Percentiles rank a stretch among this genome's conserved stretches.
These are phyloP conservation scores for Sporothrix luriei DNA, from an alignment of 2,329 filamentous ascomycete species.

Conservation along the genomic window DNA sequence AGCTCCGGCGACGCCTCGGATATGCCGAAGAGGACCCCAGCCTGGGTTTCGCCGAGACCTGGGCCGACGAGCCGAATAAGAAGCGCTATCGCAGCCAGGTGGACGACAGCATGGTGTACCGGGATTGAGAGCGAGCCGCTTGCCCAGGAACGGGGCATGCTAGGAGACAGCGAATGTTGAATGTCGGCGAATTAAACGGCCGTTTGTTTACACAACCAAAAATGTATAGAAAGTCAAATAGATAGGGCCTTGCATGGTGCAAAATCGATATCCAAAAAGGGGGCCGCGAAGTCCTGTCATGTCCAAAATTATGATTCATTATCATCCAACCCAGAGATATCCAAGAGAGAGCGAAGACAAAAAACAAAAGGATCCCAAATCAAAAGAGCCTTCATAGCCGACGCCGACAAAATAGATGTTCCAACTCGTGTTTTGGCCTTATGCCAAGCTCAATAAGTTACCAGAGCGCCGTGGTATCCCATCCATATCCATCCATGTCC, in stretches of 20 bases:
- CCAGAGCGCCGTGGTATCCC: neutral
- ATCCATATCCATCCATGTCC: neutral
- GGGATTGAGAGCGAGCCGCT: slow-evolving; percentile 35
- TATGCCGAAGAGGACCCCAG: slow-evolving; percentile 79
- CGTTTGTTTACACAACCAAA: neutral
- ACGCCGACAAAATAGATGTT: neutral
- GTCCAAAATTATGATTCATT: neutral
- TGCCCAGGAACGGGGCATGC: neutral
- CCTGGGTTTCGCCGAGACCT: slow-evolving; percentile 77
- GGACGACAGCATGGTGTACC: slow-evolving; percentile 54
- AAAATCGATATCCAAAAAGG: neutral
- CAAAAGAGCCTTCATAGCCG: no score
- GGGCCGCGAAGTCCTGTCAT: neutral
- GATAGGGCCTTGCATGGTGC: neutral
- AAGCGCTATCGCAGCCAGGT: slow-evolving; percentile 57
- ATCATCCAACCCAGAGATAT: no score
- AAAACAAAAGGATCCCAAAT: neutral
- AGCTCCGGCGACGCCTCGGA: slow-evolving; percentile 71
- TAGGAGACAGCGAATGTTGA: neutral
- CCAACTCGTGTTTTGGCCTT: neutral
- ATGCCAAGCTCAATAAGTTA: no score
- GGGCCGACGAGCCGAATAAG: slow-evolving; percentile 58
- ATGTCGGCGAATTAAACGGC: neutral
- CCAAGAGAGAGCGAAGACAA: neutral
- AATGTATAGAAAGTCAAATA: slow-evolving; percentile 15